Percentiles rank a stretch among this genome's conserved stretches.
phyloP scores from a whole-genome alignment of 1,284 basidiomycete species.

The Trametes hirsuta region DNA sequence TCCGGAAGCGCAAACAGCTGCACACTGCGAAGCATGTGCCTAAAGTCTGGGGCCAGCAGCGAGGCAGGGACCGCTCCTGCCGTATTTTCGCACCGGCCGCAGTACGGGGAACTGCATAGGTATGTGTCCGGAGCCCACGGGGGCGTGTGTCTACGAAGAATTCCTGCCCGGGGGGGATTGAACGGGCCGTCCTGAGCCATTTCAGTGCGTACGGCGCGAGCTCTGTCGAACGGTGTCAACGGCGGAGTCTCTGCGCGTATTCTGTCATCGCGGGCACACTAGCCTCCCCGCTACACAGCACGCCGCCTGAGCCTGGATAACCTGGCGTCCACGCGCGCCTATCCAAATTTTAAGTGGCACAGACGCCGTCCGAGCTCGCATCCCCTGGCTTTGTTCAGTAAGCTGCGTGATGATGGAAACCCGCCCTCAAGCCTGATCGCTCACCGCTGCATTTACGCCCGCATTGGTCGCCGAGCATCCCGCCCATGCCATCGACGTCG shows the following conservation, averaged over 20 bases:
- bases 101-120: constrained; percentile 8
- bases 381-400: constrained; percentile 1
- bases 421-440: background rate
- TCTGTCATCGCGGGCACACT: constrained; percentile 1
- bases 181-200: constrained; percentile 3
- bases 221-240: constrained; percentile 4
- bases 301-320: too few relatives aligned
- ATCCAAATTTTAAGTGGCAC: constrained; percentile 9
- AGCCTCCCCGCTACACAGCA: background rate
- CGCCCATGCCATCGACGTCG: too few relatives aligned
- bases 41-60: constrained; percentile 8
- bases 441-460: background rate
- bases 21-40: constrained; percentile 16
- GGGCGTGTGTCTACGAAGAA: background rate
- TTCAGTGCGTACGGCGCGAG: constrained; percentile 1
- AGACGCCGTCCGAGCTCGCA: background rate
- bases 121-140: constrained; percentile 11
- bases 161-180: constrained; percentile 3
- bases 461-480: too few relatives aligned
- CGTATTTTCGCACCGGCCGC: constrained; percentile 20
- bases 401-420: background rate
- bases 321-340: background rate
- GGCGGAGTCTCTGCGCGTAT: background rate
- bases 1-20: constrained; percentile 23
- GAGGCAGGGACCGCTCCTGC: constrained; percentile 10